Evolutionary conservation across 1,284 basidiomycete species (phyloP).

Genomic region (Omphalotus olearius): DNA sequence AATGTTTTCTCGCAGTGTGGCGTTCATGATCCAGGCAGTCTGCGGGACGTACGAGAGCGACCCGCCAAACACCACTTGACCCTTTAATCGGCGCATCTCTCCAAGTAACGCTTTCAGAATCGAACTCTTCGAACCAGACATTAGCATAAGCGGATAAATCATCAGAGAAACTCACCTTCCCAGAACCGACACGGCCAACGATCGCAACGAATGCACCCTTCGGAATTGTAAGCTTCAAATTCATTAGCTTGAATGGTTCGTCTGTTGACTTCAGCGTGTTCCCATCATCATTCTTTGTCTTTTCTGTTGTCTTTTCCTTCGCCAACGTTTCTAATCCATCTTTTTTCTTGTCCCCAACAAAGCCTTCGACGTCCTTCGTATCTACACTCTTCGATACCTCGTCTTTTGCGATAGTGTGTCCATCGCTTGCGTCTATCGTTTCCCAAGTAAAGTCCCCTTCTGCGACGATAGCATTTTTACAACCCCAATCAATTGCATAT

Average conservation of each 20-base stretch:
- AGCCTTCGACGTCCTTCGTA: constrained; percentile 7
- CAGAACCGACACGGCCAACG: constrained; percentile 72
- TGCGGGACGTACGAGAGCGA: constrained; percentile 58
- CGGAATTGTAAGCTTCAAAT: constrained; percentile 54
- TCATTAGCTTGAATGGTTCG: constrained; percentile 56
- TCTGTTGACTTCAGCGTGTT: constrained; percentile 28
- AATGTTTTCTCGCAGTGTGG: constrained; percentile 51
- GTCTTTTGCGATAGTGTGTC: not conserved
- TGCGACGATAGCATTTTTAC: constrained; percentile 38
- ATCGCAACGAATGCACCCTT: constrained; percentile 67
- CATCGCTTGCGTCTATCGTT: constrained; percentile 28
- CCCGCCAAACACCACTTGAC: constrained; percentile 42
- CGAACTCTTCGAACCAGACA: constrained; percentile 1
- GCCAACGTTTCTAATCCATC: constrained; percentile 7
- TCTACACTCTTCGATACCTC: constrained; percentile 2
- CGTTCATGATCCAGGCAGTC: constrained; percentile 61
- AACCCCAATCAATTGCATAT: constrained; percentile 32
- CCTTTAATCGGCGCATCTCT: constrained; percentile 51
- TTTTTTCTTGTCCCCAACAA: constrained; percentile 14
- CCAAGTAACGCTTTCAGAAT: constrained; percentile 42
- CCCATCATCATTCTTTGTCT: not conserved
- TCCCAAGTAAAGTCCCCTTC: constrained; percentile 52
- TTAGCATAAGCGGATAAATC: not conserved
- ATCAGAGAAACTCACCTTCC: constrained; percentile 45
- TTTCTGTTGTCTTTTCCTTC: constrained; percentile 13